phyloP scores from a whole-genome alignment of 768 basidiomycete species.

The Baorangia bicolor region DNA sequence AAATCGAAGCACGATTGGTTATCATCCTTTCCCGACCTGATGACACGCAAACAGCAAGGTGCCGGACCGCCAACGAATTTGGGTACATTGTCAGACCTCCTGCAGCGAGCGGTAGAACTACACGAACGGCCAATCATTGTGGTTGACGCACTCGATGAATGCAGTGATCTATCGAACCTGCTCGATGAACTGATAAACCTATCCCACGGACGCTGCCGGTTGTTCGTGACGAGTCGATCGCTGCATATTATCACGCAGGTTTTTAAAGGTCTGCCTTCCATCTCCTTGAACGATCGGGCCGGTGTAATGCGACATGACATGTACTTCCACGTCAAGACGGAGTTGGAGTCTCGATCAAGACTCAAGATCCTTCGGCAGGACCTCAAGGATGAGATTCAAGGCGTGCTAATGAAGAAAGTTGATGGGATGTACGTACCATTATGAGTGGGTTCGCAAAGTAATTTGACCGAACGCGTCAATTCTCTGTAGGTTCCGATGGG shows the following conservation, averaged over 20 bases:
- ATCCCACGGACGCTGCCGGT: neutral
- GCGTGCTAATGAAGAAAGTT: too few relatives aligned
- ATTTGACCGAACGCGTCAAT: too few relatives aligned
- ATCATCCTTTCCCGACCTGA: neutral
- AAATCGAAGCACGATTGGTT: neutral
- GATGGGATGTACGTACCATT: too few relatives aligned
- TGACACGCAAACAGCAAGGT: conserved; percentile 1
- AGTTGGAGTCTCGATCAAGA: too few relatives aligned
- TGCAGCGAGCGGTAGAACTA: neutral
- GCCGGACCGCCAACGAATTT: neutral
- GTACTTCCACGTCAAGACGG: too few relatives aligned
- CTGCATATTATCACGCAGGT: neutral
- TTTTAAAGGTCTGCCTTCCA: too few relatives aligned
- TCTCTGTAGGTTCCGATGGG: neutral
- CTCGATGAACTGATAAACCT: neutral
- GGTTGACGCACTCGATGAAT: conserved; percentile 16
- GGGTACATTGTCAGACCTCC: neutral
- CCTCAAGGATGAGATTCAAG: too few relatives aligned
- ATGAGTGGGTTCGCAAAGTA: too few relatives aligned
- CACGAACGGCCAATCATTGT: neutral
- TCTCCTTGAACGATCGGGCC: too few relatives aligned
- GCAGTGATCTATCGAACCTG: neutral
- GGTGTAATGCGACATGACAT: too few relatives aligned
- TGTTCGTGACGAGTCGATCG: conserved; percentile 7
- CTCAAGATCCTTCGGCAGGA: too few relatives aligned